Base-by-base conservation (phyloP, 768 basidiomycete species). In the Exidia glandulosa region DNA sequence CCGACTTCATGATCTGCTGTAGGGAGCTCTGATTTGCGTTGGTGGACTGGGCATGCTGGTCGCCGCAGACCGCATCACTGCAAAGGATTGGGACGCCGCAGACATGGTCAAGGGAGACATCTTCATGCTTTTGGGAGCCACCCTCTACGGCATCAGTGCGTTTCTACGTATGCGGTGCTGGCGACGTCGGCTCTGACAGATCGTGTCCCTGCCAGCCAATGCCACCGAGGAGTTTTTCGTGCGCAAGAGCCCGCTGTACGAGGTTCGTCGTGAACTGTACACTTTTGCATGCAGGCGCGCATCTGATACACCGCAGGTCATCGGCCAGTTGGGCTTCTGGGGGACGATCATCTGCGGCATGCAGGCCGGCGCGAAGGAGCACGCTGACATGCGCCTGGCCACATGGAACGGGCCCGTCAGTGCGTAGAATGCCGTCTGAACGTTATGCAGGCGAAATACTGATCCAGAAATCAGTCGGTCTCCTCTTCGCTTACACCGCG, bases 211-310 rank as follows among this genome's bases (percentile, higher is more conserved):
- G 58, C 29, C 27, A 91, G 90, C 88, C 27, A 93, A 93, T 64
- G 88, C 90, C 31, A 90, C 88, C 0, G 91, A 94, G 69, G 91
- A 93, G 68, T 88, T 88, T 71, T 82, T 93, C 61, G 91, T 94
- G 32, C 80, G 90, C 61, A 81, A 74, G 64, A 77, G 83, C 13
- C 91, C 91, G 4, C 74, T 93, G 41, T 93, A 90, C 65, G 91
- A 93, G 74, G 84, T 57, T 27, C n/a, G n/a, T n/a, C n/a, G n/a
- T n/a, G n/a, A n/a, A 30, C 32, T 58, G 16, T 10, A 32, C 19
- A 3, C 29, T 55, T 3, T 25, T 19, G 57, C 33, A 27, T 27
- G 27, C 32, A 13, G 25, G 33, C 50, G 34, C 41, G 58, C 34
- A 56, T 45, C 57, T n/a, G 19, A 10, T 37, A 47, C 36, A 14